Evolutionary conservation across 1,284 basidiomycete species (phyloP), one percentile per base, ranked within the genome.

Genomic region (Sutorius eximius): DNA sequence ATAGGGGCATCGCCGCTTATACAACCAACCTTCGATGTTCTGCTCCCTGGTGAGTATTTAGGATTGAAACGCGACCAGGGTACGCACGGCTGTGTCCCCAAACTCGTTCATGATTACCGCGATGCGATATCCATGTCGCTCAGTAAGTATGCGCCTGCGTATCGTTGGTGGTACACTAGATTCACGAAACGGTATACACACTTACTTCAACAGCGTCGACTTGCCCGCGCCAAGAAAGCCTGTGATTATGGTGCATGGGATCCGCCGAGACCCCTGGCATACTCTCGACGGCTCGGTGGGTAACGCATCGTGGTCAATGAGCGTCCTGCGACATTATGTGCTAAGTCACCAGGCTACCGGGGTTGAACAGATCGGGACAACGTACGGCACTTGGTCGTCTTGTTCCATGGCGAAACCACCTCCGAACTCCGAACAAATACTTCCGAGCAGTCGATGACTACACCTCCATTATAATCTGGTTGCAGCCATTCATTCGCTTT

Each of bases 71-170:
- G 37, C 41, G 48, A 47, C 20, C 47, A 51, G 43, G n/a, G n/a
- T 38, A 75, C 84, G 65, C 63, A 90, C 89, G 63, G 87, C 87
- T 38, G 89, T 89, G 66, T 92, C 89, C 12, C 89, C 90, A 66
- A 93, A 93, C 68, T 94, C 94, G 67, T 97, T 98, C 93, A 98
- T 95, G 64, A 97, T 96, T 24, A 98, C 95, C 5, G 95, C 95
- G 59, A 98, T 96, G 40, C 91, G 84, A 67, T 94, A 93, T 1
- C 95, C 94, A 79, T 97, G 95, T 44, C 87, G 80, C 66, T 93
- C 92, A 5, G 90, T 95, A 57, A 98, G 75, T 58, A 97, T 95
- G 36, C 93, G 86, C 62, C 90, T 93, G 53, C 10, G n/a, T 5
- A 2, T 36, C 20, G 44, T 59, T 22, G 16, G 46, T 50, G 37